phyloP scores from a whole-genome alignment of 164 flowering plant species.

The Tetrastigma voinierianum region DNA sequence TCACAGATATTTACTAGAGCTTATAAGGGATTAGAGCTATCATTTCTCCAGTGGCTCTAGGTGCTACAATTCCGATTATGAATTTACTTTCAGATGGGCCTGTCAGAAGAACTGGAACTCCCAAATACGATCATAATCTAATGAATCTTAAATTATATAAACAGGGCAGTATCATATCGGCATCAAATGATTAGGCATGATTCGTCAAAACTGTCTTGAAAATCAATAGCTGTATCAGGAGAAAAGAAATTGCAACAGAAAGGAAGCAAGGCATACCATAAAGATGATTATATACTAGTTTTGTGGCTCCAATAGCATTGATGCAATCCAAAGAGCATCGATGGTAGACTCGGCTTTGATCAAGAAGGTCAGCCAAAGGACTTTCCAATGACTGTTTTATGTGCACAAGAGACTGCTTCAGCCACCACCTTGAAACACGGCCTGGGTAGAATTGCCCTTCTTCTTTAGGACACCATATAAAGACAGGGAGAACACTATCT shows the following conservation, averaged over 20 bases:
- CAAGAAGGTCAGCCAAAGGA: constrained; percentile 68
- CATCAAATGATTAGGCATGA: background rate
- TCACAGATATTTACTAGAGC: too few species aligned
- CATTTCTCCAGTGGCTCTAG: background rate
- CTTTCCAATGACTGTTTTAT: constrained; percentile 71
- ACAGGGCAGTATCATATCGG: background rate
- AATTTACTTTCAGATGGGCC: background rate
- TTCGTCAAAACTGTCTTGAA: background rate
- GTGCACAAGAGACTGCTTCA: constrained; percentile 78
- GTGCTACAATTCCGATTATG: background rate
- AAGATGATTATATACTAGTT: constrained; percentile 77
- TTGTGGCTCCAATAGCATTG: constrained; percentile 68
- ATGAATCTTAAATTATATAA: background rate
- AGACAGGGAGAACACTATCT: constrained; percentile 73
- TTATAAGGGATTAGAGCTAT: background rate
- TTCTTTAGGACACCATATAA: constrained; percentile 91
- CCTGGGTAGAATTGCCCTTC: constrained; percentile 89
- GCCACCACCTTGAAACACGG: constrained; percentile 96
- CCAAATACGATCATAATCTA: background rate
- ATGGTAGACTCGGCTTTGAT: constrained; percentile 68
- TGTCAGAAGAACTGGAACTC: background rate
- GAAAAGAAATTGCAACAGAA: too few species aligned
- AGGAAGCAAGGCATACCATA: constrained; percentile 54
- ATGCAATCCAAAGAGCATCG: constrained; percentile 64
- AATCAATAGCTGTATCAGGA: background rate